Evolutionary conservation across 225 moss, liverwort and hornwort genomes (phyloP), one percentile per base, ranked within the genome.

Genomic region (Pleurozium schreberi): DNA sequence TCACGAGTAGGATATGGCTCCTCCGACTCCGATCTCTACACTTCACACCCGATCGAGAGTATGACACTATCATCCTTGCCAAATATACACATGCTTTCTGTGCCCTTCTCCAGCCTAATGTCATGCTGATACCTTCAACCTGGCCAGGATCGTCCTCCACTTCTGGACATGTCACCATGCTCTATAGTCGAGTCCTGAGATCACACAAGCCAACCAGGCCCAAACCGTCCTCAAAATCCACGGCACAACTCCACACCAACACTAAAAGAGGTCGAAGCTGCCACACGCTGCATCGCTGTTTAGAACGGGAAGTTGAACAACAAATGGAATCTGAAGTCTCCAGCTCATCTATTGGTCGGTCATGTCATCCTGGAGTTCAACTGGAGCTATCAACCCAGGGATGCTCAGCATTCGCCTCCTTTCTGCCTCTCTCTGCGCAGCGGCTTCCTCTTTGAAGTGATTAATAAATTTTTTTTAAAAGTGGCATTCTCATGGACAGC

Each of bases 1-100:
- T 98, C 98, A 98, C 93, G 50, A 97, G 97, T 95, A 98, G 91
- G 40, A 94, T 94, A 79, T 86, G 92, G 93, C 94, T 93, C 93
- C 69, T 94, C 94, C 74, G 87, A 91, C 40, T 92, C 66, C 69
- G 61, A 89, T 89, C 90, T 90, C 94, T 92, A 92, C 83, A 91
- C 57, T 81, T 58, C 21, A 33, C 76, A 61, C 57, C 63, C 49
- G 58, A 52, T 49, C 42, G 82, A 91, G 89, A 91, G 83, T 86
- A 80, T 30, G 73, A 87, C 34, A 93, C 86, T 92, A 92, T 83
- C 91, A 50, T 84, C 93, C 81, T 84, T 80, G 69, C 67, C 61
- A 62, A 30, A 64, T 22, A 19, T 89, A 84, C 91, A 86, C 88
- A 90, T 73, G 87, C 50, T 73, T 49, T 66, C 50, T 17, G 77